Percentiles rank a stretch among this genome's conserved stretches.
phyloP scores from a whole-genome alignment of 106 monocot species.

The Posidonia australis region DNA sequence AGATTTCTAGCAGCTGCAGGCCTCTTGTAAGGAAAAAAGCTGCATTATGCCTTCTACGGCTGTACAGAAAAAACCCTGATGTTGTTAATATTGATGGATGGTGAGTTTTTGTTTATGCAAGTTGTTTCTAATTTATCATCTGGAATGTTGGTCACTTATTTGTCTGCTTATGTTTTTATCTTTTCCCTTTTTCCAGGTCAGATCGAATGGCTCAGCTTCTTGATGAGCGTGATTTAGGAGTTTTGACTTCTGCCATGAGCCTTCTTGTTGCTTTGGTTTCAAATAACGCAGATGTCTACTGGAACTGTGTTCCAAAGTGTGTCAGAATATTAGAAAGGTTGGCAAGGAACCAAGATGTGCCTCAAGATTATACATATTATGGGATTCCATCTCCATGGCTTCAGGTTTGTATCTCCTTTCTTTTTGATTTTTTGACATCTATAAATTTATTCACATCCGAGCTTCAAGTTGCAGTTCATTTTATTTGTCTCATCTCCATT shows the following conservation, averaged over 20 bases:
- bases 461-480: no score
- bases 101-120: conserved; percentile 23
- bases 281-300: conserved; percentile 76
- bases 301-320: conserved; percentile 99
- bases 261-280: conserved; percentile 94
- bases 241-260: conserved; percentile 95
- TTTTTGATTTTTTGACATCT: neutral
- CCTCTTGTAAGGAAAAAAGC: conserved; percentile 98
- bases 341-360: conserved; percentile 87
- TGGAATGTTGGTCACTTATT: neutral
- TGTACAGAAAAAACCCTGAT: conserved; percentile 94
- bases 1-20: conserved; percentile 94
- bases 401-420: conserved; percentile 42
- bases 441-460: no score
- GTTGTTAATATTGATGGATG: conserved; percentile 97
- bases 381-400: conserved; percentile 99
- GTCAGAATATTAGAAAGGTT: conserved; percentile 86
- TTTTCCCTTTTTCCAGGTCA: conserved; percentile 44
- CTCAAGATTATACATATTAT: conserved; percentile 96
- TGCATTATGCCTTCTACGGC: conserved; percentile 90
- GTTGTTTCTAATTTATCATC: neutral
- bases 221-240: conserved; percentile 96
- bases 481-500: no score
- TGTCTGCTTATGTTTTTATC: conserved; percentile 3
- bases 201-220: conserved; percentile 97